These are phyloP conservation scores for Curvularia hawaiiensis DNA, from an alignment of 2,329 filamentous ascomycete genomes.

Conservation along the genomic window DNA sequence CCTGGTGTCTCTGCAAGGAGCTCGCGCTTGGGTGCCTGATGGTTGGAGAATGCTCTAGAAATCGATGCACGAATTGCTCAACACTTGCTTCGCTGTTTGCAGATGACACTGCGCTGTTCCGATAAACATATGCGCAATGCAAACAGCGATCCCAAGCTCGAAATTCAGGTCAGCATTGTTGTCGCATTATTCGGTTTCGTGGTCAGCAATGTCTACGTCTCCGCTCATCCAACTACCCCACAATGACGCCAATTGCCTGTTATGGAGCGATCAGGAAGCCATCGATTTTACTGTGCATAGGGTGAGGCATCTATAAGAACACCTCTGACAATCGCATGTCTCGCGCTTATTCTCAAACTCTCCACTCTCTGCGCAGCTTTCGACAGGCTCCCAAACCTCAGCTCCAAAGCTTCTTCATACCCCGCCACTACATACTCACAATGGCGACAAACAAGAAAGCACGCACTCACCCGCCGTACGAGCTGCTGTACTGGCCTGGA, in stretches of 20 bases:
- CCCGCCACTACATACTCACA: constrained; percentile 1
- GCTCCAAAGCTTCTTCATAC: neutral
- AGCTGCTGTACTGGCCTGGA: constrained; percentile 73
- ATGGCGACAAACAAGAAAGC: constrained; percentile 37
- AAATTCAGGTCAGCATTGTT: neutral
- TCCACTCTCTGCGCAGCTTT: constrained; percentile 1
- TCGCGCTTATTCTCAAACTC: neutral
- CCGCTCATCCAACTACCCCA: constrained; percentile 14
- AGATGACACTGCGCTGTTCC: neutral
- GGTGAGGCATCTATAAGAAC: neutral
- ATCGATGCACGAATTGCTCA: neutral
- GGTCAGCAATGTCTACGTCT: constrained; percentile 2
- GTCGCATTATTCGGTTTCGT: constrained; percentile 1
- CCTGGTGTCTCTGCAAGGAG: neutral
- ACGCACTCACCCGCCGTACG: constrained; percentile 55
- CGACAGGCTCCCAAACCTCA: neutral
- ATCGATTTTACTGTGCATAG: constrained; percentile 3
- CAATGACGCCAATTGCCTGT: constrained; percentile 21
- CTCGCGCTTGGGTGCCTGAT: neutral
- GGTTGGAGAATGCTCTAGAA: neutral
- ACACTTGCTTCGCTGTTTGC: neutral
- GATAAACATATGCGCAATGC: neutral
- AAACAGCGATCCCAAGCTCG: neutral
- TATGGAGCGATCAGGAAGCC: neutral
- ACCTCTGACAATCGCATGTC: constrained; percentile 10